Base-by-base conservation (phyloP, 2,329 filamentous ascomycete species). In the Ophiostoma novo-ulmi region DNA sequence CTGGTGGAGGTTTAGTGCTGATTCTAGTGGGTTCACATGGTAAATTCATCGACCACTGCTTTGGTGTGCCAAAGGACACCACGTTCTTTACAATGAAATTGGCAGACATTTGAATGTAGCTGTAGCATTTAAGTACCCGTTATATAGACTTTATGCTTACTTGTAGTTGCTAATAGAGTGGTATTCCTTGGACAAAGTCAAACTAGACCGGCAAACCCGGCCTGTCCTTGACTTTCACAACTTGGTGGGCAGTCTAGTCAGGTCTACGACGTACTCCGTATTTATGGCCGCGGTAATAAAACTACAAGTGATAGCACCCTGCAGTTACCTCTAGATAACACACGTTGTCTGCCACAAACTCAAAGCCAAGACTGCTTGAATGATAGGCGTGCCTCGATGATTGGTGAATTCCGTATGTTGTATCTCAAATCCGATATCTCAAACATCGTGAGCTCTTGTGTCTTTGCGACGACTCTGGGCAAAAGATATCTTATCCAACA, bases 131-230 rank as follows among this genome's bases (percentile, higher is more conserved):
- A 61, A 3, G 58, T 61, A 61, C 26, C 58, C 58, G 58, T 61
- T 61, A 13, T 61, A 61, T 61, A 61, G 58, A 61, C 58, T 61
- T 61, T 61, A 61, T 61, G 58, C 58, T 61, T 61, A 61, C 58
- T 61, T 35, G 10, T 58, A 26, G n/a, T 58, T 58, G 52, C 52
- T 26, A 14, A 61, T 61, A 35, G 26, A 31, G 58, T 61, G 13
- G 58, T 61, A 61, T 58, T 58, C 0, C 3, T 58, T 58, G 13
- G 13, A 11, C 11, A 14, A 20, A 20, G 13, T 11, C 58, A 26
- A 35, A 35, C 26, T 55, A 55, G 48, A 20, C 44, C 44, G 44
- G 20, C 44, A 39, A 1, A 39, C 38, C 38, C 10, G 38, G 38
- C 38, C 44, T 48, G 17, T n/a, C 17, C 38, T 39, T 20, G 52